A percentile compares a stretch with the other conserved stretches of the same genome.
phyloP scores from a whole-genome alignment of 768 basidiomycete species.

The Suillus lakei region DNA sequence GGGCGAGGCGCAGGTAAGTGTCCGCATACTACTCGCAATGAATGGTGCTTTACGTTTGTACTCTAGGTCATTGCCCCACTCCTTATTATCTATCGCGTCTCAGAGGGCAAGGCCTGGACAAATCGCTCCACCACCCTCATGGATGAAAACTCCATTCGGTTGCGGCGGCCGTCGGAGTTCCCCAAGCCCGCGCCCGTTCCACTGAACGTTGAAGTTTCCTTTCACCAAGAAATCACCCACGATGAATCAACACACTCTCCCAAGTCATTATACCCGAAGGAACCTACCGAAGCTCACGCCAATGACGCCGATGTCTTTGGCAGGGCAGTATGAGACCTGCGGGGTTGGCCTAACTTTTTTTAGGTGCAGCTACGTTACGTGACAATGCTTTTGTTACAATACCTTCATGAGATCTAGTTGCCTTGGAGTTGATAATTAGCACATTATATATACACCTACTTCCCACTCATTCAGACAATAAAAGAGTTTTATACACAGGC shows the following conservation, averaged over 20 bases:
- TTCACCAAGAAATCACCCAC: not conserved
- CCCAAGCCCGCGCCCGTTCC: conserved; percentile 2
- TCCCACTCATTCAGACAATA: not conserved
- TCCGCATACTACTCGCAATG: not conserved
- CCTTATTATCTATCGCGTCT: conserved; percentile 53
- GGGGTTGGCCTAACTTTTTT: not conserved
- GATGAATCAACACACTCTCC: not conserved
- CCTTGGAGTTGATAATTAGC: not conserved
- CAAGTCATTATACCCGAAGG: not conserved
- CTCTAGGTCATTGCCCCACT: conserved; percentile 50
- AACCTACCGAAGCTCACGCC: not conserved
- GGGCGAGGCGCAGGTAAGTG: conserved; percentile 33
- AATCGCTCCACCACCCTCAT: conserved; percentile 19
- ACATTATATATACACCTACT: not conserved
- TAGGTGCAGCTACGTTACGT: not conserved
- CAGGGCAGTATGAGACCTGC: not conserved
- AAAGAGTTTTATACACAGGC: no score
- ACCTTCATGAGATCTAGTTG: not conserved
- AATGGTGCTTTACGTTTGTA: conserved; percentile 1
- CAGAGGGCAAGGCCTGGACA: conserved; percentile 50
- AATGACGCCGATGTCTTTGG: not conserved
- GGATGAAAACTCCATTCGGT: conserved; percentile 9
- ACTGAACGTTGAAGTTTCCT: not conserved
- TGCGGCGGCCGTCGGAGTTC: conserved; percentile 13
- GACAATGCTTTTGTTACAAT: not conserved